Base-by-base conservation (phyloP, 371 early-diverging fungal genomes). In the Neoconidiobolus thromboides region DNA sequence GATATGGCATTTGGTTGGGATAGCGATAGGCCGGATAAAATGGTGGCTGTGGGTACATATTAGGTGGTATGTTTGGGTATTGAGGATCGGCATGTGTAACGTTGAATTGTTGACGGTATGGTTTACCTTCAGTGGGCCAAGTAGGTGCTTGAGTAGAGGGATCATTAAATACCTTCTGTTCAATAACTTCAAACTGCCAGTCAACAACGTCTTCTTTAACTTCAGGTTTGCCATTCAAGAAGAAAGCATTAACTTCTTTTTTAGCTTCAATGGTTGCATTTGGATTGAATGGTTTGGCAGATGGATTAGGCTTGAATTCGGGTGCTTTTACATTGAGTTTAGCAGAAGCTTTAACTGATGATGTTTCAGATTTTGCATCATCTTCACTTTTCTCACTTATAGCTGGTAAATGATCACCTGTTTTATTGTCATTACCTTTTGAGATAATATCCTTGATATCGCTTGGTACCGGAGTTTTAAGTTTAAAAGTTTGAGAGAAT, bases 221-320 rank as follows among this genome's bases (percentile, higher is more conserved):
- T 26, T 26, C 26, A 12, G 60, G 53, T 48, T 39, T 58, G 39
- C 14, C 42, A 10, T 36, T 6, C 43, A 15, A 51, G 26, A 46
- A 57, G 38, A 53, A 53, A 15, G 54, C 10, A 12, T 43, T 56
- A 48, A 48, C n/a, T 14, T 56, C 49, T 41, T 50, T 57, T 47
- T 55, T 48, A 39, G 63, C 53, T 47, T 2, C 53, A 26, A 26
- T 26, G 26, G 26, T 26, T 58, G 70, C 66, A 69, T 70, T 76
- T 42, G 90, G 90, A 43, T 85, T 79, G 68, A 89, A 89, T 1
- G 79, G 77, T 26, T 81, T 67, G 1, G 88, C 89, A 14, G 77
- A 64, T n/a, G 81, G 82, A 57, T 87, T 89, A 12, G 91, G 91
- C 61, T 86, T 90, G 70, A 92, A 94, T 44, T 86, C 87, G 1